phyloP scores from a whole-genome alignment of 2,329 filamentous ascomycete species.

The Fusarium globosum region DNA sequence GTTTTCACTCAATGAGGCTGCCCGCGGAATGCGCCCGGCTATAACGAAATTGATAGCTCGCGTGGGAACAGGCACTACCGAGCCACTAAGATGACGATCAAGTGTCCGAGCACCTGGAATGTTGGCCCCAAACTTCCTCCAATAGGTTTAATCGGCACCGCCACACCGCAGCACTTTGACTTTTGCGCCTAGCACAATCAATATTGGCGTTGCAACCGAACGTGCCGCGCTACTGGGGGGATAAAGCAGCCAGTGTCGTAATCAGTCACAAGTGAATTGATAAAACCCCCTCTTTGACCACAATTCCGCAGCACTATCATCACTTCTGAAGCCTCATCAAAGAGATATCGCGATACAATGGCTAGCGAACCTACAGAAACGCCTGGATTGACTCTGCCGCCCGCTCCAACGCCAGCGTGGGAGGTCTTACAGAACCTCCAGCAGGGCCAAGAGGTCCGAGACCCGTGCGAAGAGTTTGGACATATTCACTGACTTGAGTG shows the following conservation, averaged over 20 bases:
- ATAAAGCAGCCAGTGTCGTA: neutral
- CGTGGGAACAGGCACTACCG: neutral
- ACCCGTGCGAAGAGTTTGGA: accelerated
- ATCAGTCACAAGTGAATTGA: neutral
- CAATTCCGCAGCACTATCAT: accelerated
- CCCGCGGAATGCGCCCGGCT: neutral
- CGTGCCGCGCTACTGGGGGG: neutral
- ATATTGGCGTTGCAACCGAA: conserved; percentile 9
- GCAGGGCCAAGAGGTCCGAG: neutral
- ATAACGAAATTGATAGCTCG: neutral
- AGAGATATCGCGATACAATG: neutral
- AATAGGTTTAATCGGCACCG: neutral
- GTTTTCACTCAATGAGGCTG: neutral
- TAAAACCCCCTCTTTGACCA: conserved; percentile 4
- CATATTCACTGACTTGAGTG: neutral
- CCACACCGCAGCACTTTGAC: neutral
- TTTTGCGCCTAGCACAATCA: neutral
- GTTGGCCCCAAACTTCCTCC: neutral
- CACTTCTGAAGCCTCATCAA: accelerated
- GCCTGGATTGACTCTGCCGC: neutral
- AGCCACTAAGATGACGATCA: neutral
- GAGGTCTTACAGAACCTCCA: conserved; percentile 11
- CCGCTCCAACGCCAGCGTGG: conserved; percentile 11
- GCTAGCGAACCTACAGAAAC: neutral
- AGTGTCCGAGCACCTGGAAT: conserved; percentile 6